Evolutionary conservation across 257 asterid genomes (phyloP), one percentile per base, ranked within the genome.

Genomic region (Anisodus tanguticus): DNA sequence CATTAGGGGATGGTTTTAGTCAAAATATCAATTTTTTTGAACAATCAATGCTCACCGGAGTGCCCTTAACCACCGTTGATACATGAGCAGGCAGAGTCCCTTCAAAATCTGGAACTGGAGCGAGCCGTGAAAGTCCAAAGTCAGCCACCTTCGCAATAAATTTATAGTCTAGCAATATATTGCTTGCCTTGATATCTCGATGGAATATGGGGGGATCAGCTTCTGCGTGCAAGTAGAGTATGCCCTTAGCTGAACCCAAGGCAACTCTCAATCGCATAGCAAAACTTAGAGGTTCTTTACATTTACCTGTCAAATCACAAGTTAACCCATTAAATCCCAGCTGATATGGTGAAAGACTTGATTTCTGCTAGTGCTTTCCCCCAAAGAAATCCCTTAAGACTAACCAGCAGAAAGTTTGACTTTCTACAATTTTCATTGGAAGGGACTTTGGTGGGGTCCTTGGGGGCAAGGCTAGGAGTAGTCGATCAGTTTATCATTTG

Each of bases 201-300:
- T 97, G 99, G 88, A 93, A 95, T 88, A 97, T 95, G 47, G 99
- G 99, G 79, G 99, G 99, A 90, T 95, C 90, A 72, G 99, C 99
- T 89, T 97, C 99, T 0, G 95, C 88, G 58, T 97, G 99, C 84
- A 97, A 94, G 92, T 97, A 97, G 66, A 97, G 97, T 66, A 97
- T 92, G 88, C 98, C 99, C 88, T 90, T 93, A 16, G 98, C 94
- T 10, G 99, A 91, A 78, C 92, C 97, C 86, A 94, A 39, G 8
- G 98, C 98, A 39, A 95, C 62, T 84, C 89, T 92, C 87, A 95
- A 84, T 87, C 99, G 91, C 93, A 85, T 90, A 5, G 95, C 92
- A 86, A 97, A 95, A 35, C 68, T 85, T 85, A 89, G 83, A 10
- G 95, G 91, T 88, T 84, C 86, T 88, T 92, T 93, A 47, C 86